A percentile compares a stretch with the other conserved stretches of the same genome.
phyloP scores from a whole-genome alignment of 2,329 filamentous ascomycete species.

The Aspergillus costaricaensis region DNA sequence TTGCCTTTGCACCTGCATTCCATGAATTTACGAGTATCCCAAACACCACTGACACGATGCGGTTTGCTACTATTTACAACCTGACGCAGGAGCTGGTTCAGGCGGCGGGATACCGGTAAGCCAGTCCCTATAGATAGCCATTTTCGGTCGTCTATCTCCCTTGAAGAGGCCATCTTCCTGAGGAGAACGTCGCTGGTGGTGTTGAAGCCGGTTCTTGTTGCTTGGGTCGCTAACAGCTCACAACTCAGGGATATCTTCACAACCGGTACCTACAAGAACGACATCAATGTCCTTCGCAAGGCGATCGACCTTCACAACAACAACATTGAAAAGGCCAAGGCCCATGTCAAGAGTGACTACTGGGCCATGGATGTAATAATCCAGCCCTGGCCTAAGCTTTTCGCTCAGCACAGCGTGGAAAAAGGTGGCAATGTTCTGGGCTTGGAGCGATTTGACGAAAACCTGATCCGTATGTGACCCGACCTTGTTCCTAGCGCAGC shows the following conservation, averaged over 20 bases:
- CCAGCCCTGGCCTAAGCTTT: slow-evolving; percentile 46
- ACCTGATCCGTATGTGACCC: slow-evolving; percentile 19
- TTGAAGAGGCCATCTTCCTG: no score
- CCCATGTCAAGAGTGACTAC: slow-evolving; percentile 9
- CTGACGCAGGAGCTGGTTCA: slow-evolving; percentile 24
- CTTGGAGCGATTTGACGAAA: slow-evolving; percentile 36
- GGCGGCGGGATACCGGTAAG: slow-evolving; percentile 20
- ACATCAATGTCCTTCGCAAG: slow-evolving; percentile 20
- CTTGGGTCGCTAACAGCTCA: background rate
- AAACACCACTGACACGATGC: slow-evolving; percentile 20
- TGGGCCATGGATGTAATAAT: slow-evolving; percentile 30
- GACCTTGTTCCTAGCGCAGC: background rate
- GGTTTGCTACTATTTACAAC: slow-evolving; percentile 19
- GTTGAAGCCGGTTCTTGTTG: no score
- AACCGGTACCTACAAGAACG: slow-evolving; percentile 27
- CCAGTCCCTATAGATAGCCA: background rate
- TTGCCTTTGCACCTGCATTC: slow-evolving; percentile 14
- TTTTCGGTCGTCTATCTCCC: no score
- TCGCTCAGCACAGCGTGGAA: slow-evolving; percentile 37
- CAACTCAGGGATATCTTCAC: slow-evolving; percentile 18
- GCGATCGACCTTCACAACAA: slow-evolving; percentile 20
- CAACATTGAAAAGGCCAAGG: slow-evolving; percentile 21
- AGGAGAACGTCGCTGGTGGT: no score
- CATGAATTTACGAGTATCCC: slow-evolving; percentile 16
- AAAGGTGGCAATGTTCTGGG: slow-evolving; percentile 40